Conservation (phyloP, 805 yeast species). For the Kazachstania martiniae region DNA sequence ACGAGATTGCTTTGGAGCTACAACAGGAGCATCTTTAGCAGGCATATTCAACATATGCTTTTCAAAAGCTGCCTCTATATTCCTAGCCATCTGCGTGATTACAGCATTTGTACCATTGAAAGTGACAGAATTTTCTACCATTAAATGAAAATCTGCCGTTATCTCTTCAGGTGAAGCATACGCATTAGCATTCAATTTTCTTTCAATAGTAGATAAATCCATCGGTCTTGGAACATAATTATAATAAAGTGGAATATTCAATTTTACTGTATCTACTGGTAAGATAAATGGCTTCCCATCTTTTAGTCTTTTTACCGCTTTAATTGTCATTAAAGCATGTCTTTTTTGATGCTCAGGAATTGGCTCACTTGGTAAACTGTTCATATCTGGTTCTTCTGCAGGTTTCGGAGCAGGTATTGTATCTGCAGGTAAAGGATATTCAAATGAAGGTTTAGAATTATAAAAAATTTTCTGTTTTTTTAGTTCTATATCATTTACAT, state of each 20-base stretch:
- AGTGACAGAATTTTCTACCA: slow-evolving; percentile 70
- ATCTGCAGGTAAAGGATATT: too few relatives aligned
- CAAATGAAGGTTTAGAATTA: too few relatives aligned
- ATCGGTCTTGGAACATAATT: slow-evolving; percentile 78
- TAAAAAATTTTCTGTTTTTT: too few relatives aligned
- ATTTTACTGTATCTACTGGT: slow-evolving; percentile 84
- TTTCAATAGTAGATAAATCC: slow-evolving; percentile 88
- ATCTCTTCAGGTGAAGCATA: slow-evolving; percentile 63
- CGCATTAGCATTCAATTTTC: slow-evolving; percentile 56
- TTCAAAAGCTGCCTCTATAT: slow-evolving; percentile 83
- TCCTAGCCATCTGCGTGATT: slow-evolving; percentile 85
- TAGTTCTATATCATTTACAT: too few relatives aligned
- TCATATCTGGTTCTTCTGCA: slow-evolving; percentile 60
- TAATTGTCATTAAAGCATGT: slow-evolving; percentile 66
- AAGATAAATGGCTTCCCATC: slow-evolving; percentile 84
- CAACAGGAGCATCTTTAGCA: slow-evolving; percentile 34
- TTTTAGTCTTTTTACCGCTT: slow-evolving; percentile 79
- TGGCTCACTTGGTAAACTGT: slow-evolving; percentile 54
- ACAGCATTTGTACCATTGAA: slow-evolving; percentile 80
- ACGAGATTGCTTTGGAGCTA: slow-evolving; percentile 13
- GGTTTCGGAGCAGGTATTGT: slow-evolving; percentile 63
- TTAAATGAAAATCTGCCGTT: slow-evolving; percentile 67
- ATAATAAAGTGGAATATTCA: slow-evolving; percentile 84
- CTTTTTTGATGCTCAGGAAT: slow-evolving; percentile 76
- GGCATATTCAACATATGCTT: slow-evolving; percentile 92